Evolutionary conservation across 2,329 filamentous ascomycete genomes (phyloP).

Genomic region (Nothophaeocryptopus gaeumannii): DNA sequence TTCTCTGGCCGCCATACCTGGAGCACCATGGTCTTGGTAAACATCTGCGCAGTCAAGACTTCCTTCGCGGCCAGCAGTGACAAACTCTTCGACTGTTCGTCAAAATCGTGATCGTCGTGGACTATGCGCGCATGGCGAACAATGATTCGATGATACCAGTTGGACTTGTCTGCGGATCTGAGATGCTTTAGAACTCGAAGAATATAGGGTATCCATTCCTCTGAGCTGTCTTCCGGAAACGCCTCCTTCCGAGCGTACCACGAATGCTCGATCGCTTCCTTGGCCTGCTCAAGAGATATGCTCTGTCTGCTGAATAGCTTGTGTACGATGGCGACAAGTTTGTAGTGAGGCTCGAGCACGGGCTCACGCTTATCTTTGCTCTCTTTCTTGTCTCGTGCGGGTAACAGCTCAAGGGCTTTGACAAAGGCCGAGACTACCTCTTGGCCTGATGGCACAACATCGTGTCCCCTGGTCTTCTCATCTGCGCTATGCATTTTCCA

Average conservation of each 20-base stretch:
- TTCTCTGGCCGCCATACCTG: conserved; percentile 94
- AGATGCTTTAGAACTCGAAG: conserved; percentile 60
- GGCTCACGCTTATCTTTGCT: conserved; percentile 68
- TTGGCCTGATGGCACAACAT: conserved; percentile 34
- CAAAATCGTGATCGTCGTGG: conserved; percentile 45
- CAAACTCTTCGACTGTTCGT: conserved; percentile 23
- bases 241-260: conserved; percentile 55
- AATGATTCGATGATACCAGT: conserved; percentile 93
- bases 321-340: conserved; percentile 76
- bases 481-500: conserved; percentile 65
- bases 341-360: conserved; percentile 88
- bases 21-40: conserved; percentile 91
- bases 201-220: conserved; percentile 61
- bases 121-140: conserved; percentile 66
- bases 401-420: conserved; percentile 60
- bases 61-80: conserved; percentile 64
- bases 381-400: conserved; percentile 42
- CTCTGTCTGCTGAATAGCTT: conserved; percentile 65
- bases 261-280: conserved; percentile 51
- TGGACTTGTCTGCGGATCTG: conserved; percentile 76
- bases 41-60: conserved; percentile 78
- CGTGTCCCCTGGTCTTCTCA: conserved; percentile 17
- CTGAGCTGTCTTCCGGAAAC: conserved; percentile 45
- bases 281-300: conserved; percentile 44
- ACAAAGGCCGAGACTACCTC: conserved; percentile 57